Evolutionary conservation across 2,329 filamentous ascomycete species (phyloP), one percentile per base, ranked within the genome.

Genomic region (Tolypocladium guangdongense): DNA sequence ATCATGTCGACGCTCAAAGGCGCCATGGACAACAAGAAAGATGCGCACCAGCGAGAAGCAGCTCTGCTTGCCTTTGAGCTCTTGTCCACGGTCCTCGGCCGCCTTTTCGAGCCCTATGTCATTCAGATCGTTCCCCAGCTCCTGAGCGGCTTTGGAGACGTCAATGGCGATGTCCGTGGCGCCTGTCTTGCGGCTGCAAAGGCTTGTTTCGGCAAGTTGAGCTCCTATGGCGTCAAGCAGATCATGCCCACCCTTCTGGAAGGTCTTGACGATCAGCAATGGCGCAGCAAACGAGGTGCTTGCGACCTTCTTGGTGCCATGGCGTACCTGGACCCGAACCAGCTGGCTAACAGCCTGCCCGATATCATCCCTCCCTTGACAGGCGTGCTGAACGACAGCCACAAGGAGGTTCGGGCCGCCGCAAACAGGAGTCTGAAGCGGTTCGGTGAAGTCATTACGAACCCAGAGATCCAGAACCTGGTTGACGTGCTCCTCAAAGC

Each of bases 241-340:
- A 91, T 99, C 58, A 76, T 99, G 59, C 93, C 93, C 4, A 96
- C 88, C 14, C 80, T 99, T 8, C 80, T 99, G 2, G 85, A 93
- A 59, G 93, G 95, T 54, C 81, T 99, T 11, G 91, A 97, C 58
- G 93, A 99, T 59, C 83, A 88, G 52, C 92, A 97, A 68, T 99
- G 93, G 93, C 87, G 93, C 64, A 97, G 90, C 73, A 97, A 99
- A 72, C 96, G 95, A 74, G 93, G 95, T 61, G 93, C 93, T 52
- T 99, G 93, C 66, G 93, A 99, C 66, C 84, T 96, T 30, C 80
- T 99, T 16, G 93, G 93, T 67, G 93, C 93, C 57, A 99, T 99
- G 93, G 95, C 93, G 6, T 99, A 99, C 67, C 81, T 99, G 35
- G 93, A 97, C 67, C 92, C 95, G 8, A 88, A 96, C 59, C 93